A percentile compares a stretch with the other conserved stretches of the same genome.
Conservation (phyloP, 1,284 basidiomycete genomes). For the Moesziomyces parantarcticus region DNA sequence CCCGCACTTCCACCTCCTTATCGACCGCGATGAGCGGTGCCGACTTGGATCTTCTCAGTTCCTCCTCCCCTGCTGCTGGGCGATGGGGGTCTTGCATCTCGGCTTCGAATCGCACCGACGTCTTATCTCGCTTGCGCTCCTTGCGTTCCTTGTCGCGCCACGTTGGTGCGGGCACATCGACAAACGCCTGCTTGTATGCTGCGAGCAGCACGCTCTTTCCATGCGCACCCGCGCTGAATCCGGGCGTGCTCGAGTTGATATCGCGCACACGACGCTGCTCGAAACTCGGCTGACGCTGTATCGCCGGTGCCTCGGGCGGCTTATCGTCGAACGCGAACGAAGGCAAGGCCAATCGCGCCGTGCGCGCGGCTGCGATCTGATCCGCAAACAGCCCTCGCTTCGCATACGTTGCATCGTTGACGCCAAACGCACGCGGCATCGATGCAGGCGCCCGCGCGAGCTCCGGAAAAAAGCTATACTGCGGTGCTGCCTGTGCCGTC, state of each 20-base stretch:
- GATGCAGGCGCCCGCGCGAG: background rate
- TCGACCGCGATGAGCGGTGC: slow-evolving; percentile 23
- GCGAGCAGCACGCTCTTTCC: slow-evolving; percentile 33
- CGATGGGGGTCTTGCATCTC: background rate
- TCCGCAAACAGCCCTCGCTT: slow-evolving; percentile 39
- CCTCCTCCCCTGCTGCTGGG: background rate
- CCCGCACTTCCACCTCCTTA: background rate
- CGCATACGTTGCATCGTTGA: slow-evolving; percentile 34
- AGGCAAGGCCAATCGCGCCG: slow-evolving; percentile 30
- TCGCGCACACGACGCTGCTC: slow-evolving; percentile 18
- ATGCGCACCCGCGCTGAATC: slow-evolving; percentile 25
- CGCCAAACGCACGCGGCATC: slow-evolving; percentile 1
- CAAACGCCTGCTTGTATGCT: slow-evolving; percentile 44
- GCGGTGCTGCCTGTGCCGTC: slow-evolving; percentile 3
- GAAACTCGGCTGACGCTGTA: slow-evolving; percentile 28
- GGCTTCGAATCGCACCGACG: slow-evolving; percentile 32
- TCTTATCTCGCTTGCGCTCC: slow-evolving; percentile 25
- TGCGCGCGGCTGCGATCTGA: slow-evolving; percentile 37
- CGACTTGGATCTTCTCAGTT: slow-evolving; percentile 23
- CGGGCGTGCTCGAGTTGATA: slow-evolving; percentile 20
- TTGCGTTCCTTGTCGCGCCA: background rate
- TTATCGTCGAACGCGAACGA: slow-evolving; percentile 30
- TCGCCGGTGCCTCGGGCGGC: slow-evolving; percentile 1
- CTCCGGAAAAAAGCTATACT: slow-evolving; percentile 38
- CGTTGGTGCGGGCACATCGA: slow-evolving; percentile 2